phyloP scores from a whole-genome alignment of 768 basidiomycete species.

The Solioccasus polychromus region DNA sequence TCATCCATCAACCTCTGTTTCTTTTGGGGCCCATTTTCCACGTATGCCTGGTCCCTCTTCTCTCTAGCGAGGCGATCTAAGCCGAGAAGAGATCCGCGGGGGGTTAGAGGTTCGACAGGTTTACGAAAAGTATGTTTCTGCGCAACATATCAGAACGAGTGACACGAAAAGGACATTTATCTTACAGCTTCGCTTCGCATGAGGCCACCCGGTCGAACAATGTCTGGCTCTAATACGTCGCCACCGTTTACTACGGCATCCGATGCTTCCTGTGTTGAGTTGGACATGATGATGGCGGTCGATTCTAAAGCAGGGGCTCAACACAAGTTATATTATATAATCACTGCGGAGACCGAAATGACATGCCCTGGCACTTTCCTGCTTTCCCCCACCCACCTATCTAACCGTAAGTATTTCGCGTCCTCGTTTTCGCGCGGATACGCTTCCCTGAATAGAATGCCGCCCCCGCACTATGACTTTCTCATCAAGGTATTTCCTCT shows the following conservation, averaged over 20 bases:
- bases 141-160: no score
- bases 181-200: no score
- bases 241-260: no score
- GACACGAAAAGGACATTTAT: no score
- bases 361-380: background rate
- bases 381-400: background rate
- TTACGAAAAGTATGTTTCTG: constrained; percentile 81
- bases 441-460: constrained; percentile 49
- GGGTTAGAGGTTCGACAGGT: constrained; percentile 74
- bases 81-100: constrained; percentile 77
- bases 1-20: constrained; percentile 59
- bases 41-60: constrained; percentile 64
- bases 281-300: no score
- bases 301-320: no score
- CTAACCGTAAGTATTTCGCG: background rate
- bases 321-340: constrained; percentile 22
- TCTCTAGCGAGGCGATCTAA: constrained; percentile 86
- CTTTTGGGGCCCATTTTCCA: constrained; percentile 54
- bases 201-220: no score
- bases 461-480: constrained; percentile 95
- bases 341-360: constrained; percentile 20
- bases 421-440: background rate
- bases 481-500: constrained; percentile 72
- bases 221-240: no score
- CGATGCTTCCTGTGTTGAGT: no score